Evolutionary conservation across 352 stramenopile species (phyloP).

Genomic region (Phytopythium vexans): DNA sequence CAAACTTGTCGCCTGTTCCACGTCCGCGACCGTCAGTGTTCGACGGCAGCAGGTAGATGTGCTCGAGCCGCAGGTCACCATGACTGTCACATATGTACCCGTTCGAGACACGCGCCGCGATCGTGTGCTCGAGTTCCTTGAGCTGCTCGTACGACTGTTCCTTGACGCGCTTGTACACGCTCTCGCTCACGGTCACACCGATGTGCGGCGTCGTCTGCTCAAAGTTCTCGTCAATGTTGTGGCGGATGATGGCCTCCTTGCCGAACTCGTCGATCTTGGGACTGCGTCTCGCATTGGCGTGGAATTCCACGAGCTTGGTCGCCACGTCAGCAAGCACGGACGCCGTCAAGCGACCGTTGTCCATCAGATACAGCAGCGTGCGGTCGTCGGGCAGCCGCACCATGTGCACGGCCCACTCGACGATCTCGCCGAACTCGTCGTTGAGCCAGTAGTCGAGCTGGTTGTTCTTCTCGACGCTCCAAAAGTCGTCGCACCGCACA

Average conservation of each 20-base stretch:
- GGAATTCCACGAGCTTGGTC: slow-evolving; percentile 48
- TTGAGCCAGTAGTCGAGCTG: slow-evolving; percentile 64
- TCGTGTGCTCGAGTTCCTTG: slow-evolving; percentile 30
- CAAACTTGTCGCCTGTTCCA: slow-evolving; percentile 16
- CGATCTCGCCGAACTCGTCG: slow-evolving; percentile 62
- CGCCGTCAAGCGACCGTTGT: slow-evolving; percentile 26
- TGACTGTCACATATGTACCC: slow-evolving; percentile 69
- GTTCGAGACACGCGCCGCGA: slow-evolving; percentile 44
- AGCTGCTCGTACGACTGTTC: slow-evolving; percentile 48
- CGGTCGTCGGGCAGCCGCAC: slow-evolving; percentile 53
- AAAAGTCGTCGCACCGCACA: slow-evolving; percentile 61
- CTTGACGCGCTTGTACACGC: slow-evolving; percentile 50
- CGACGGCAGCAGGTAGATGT: slow-evolving; percentile 48
- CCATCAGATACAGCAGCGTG: slow-evolving; percentile 40
- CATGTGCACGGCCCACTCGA: slow-evolving; percentile 80
- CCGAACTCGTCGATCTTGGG: slow-evolving; percentile 61
- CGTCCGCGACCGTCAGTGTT: neutral
- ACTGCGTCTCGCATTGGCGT: slow-evolving; percentile 45
- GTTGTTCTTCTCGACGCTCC: slow-evolving; percentile 59
- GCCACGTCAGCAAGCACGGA: slow-evolving; percentile 38
- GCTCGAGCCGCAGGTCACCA: slow-evolving; percentile 62
- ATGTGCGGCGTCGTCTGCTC: slow-evolving; percentile 49
- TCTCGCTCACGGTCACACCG: slow-evolving; percentile 35
- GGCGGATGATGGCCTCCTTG: slow-evolving; percentile 38
- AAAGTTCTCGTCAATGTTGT: slow-evolving; percentile 78